A percentile compares a stretch with the other conserved stretches of the same genome.
phyloP scores from a whole-genome alignment of 441 rosid species.

The Breynia disticha region DNA sequence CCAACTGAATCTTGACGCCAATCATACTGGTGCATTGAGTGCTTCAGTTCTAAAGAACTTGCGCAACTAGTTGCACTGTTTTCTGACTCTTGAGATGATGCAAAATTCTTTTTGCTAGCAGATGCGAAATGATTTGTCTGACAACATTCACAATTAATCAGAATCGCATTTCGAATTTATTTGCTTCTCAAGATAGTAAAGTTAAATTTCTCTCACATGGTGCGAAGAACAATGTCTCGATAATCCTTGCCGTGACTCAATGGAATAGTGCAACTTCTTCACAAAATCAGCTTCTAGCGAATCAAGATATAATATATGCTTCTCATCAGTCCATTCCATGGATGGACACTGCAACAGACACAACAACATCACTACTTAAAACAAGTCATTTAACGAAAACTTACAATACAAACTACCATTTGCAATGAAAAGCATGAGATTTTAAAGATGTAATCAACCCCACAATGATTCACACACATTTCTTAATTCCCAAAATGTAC shows the following conservation, averaged over 20 bases:
- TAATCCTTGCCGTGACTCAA: slow-evolving; percentile 18
- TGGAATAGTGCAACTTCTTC: slow-evolving; percentile 41
- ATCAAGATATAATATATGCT: slow-evolving; percentile 48
- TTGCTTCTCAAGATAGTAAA: slow-evolving; percentile 20
- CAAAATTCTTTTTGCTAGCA: no score
- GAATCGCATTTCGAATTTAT: slow-evolving; percentile 23
- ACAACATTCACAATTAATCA: slow-evolving; percentile 8
- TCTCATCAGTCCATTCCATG: slow-evolving; percentile 70
- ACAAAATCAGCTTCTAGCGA: slow-evolving; percentile 64
- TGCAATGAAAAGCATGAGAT: no score
- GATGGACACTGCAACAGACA: slow-evolving; percentile 27
- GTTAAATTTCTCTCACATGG: slow-evolving; percentile 28
- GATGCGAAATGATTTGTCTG: no score
- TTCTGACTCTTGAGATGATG: not conserved
- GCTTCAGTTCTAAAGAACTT: slow-evolving; percentile 7
- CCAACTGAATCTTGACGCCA: slow-evolving; percentile 18
- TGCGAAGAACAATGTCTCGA: slow-evolving; percentile 16
- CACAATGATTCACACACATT: no score
- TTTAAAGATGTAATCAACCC: no score
- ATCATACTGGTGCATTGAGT: slow-evolving; percentile 15
- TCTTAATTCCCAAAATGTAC: no score
- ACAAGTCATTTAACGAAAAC: not conserved
- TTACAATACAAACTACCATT: no score
- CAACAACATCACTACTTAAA: not conserved
- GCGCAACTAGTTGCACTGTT: slow-evolving; percentile 8